Conservation (phyloP, 73 alveolate genomes). For the Paramecium primaurelia region DNA sequence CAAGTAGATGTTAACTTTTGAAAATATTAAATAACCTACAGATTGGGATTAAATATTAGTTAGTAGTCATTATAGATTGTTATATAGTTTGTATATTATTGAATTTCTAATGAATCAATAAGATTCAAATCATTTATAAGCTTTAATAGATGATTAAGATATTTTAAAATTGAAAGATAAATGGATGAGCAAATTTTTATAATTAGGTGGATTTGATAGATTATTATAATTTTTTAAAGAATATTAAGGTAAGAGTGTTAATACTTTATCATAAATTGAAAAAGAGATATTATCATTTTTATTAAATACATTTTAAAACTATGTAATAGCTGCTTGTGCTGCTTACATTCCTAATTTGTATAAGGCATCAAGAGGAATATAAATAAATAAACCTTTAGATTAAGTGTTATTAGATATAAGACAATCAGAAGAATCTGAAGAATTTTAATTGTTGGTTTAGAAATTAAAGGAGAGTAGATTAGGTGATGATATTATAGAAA, state of each 20-base stretch:
- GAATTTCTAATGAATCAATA: background rate
- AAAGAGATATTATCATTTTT: conserved; percentile 54
- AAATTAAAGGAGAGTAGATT: conserved; percentile 48
- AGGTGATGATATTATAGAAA: conserved; percentile 45
- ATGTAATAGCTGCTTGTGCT: conserved; percentile 64
- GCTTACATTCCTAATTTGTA: conserved; percentile 46
- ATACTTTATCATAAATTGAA: conserved; percentile 16
- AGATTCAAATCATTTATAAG: background rate
- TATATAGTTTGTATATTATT: conserved; percentile 3
- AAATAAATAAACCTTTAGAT: conserved; percentile 13
- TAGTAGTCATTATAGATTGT: conserved; percentile 17
- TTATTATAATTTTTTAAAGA: background rate
- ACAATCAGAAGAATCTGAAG: conserved; percentile 29
- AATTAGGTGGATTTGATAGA: conserved; percentile 51
- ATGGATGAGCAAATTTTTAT: conserved; percentile 57
- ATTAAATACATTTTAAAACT: conserved; percentile 48
- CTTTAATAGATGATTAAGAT: background rate
- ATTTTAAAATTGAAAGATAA: background rate
- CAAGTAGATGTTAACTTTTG: conserved; percentile 67
- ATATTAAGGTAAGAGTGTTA: conserved; percentile 10
- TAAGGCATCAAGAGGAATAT: conserved; percentile 54
- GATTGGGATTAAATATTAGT: conserved; percentile 49
- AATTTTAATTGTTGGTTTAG: background rate
- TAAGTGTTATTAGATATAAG: background rate
- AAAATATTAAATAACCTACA: conserved; percentile 62